Evolutionary conservation across 2,329 filamentous ascomycete genomes (phyloP).

Genomic region (Cordyceps militaris): DNA sequence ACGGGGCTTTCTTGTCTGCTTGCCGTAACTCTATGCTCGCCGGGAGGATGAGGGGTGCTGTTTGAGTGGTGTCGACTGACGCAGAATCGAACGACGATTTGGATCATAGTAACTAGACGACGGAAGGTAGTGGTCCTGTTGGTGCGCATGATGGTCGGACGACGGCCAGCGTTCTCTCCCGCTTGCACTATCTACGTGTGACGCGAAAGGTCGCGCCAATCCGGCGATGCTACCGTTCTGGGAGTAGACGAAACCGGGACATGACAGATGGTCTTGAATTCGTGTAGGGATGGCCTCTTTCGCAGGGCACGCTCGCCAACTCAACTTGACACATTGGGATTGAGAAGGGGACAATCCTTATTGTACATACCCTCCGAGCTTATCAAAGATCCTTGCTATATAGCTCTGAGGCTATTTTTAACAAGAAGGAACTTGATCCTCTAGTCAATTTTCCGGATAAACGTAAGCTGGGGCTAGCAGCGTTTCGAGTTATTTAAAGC

Average conservation of each 20-base stretch:
- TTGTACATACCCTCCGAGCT: no score
- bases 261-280: neutral
- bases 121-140: neutral
- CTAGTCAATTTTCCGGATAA: no score
- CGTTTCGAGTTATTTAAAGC: constrained; percentile 3
- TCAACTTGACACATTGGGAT: neutral
- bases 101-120: no score
- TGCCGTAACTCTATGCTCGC: neutral
- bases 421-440: no score
- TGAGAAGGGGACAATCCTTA: neutral
- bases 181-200: neutral
- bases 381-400: no score
- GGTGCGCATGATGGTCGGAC: neutral
- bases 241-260: neutral
- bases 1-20: neutral
- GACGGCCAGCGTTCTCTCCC: neutral
- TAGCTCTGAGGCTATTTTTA: no score
- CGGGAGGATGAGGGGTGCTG: neutral
- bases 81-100: no score
- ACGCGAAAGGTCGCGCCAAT: neutral
- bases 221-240: constrained; percentile 5
- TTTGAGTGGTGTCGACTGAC: no score
- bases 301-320: neutral
- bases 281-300: neutral
- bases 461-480: neutral